Evolutionary conservation across 2,329 filamentous ascomycete genomes (phyloP), one percentile per base, ranked within the genome.

Genomic region (Cladobotryum protrusum): DNA sequence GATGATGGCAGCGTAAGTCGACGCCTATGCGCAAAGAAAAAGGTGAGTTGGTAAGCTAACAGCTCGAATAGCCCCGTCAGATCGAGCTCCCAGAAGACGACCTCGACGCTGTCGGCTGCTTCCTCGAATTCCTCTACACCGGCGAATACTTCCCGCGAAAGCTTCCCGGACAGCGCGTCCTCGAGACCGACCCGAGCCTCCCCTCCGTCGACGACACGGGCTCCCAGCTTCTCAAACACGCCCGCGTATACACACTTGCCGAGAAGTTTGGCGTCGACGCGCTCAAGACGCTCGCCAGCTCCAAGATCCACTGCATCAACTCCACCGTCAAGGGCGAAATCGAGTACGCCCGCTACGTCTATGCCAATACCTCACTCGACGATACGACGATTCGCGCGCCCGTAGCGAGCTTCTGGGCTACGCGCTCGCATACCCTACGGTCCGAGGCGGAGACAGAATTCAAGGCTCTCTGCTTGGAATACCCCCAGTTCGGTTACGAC

Each of bases 261-360:
- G 86, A 90, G 60, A 89, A 86, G 68, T 83, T 93, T 54, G 79
- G 82, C 37, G 71, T 89, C 43, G 70, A 75, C 1, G 73, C 74
- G 9, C 81, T 96, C 55, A 88, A 87, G 68, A 80, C 76, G 15
- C 82, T 96, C 24, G 86, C 90, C 2, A 87, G 87, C 65, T 83
- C 81, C 65, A 96, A 96, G 75, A 96, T 96, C 61, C 89, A 96
- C 74, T 88, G 88, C 66, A 87, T 95, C 61, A 86, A 90, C 63
- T 89, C 86, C 41, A 95, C 87, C 0, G 89, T 89, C 34, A 86
- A 85, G 70, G 91, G 89, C 67, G 91, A 96, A 74, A 91, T 96
- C 63, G 82, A 85, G 20, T 96, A 96, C 68, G 91, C 91, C 8
- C 83, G 89, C 65, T 96, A 90, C 71, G 87, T 95, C 32, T 96